Base-by-base conservation (phyloP, 768 basidiomycete genomes). In the Imleria badia region DNA sequence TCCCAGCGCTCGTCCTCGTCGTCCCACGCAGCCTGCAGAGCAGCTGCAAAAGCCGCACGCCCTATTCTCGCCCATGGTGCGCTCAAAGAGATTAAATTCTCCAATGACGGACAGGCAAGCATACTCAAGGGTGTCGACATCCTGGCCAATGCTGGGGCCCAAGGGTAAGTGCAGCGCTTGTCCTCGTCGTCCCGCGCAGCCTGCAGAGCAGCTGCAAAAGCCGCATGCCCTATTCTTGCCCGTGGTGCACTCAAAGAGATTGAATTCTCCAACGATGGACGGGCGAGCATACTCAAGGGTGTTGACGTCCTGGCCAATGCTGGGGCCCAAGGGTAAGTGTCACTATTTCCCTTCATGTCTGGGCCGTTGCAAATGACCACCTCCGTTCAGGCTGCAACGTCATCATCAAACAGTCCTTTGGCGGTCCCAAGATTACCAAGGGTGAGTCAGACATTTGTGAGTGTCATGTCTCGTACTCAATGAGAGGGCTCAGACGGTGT, bases 101-200 rank as follows among this genome's bases (percentile, higher is more conserved):
- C n/a, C n/a, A n/a, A n/a, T n/a, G 93, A 94, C 62, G 94, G 94
- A 62, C 84, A 94, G 60, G 92, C 94, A 29, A 84, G 85, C 74
- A 96, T 97, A 75, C 81, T 98, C 62, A 89, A 88, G 72, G 96
- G 96, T 73, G 94, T 99, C 59, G 95, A 98, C 75, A 80, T 96
- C 66, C 86, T 99, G 61, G 95, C 96, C 55, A 94, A 98, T 72
- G 95, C 96, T 55, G 96, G 96, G 96, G 54, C 96, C 96, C 31
- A 98, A 99, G 77, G 94, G 93, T 53, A 14, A 19, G 52, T 12
- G 2, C 3, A n/a, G n/a, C n/a, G n/a, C n/a, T 84, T 86, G 51
- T 0, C 6, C 36, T 19, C 2, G 50, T 88, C 90, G 26, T 80
- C 87, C 14, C 73, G 81, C 65, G 81, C 85, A 62, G 78, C 87